Percentiles rank a stretch among this genome's conserved stretches.
These are phyloP conservation scores for Zostera marina DNA, from an alignment of 116 monocot species.

Conservation along the genomic window DNA sequence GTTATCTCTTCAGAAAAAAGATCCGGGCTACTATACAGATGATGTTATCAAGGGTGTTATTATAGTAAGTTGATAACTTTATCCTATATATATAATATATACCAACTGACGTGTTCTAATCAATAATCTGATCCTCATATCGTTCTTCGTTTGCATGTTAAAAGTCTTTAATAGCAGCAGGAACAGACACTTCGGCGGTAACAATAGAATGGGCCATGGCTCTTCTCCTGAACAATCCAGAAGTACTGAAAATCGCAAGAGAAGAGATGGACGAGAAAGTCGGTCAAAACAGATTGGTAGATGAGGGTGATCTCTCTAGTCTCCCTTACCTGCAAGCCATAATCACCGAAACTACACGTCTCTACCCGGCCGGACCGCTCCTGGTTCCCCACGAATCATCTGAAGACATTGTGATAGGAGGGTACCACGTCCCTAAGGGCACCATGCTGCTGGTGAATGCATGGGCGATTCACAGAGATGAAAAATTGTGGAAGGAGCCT, in stretches of 20 bases:
- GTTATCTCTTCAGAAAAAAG: not conserved
- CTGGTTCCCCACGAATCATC: constrained; percentile 18
- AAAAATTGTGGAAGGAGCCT: constrained; percentile 9
- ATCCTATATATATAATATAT: no score
- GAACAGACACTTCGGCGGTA: constrained; percentile 4
- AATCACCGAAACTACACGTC: constrained; percentile 21
- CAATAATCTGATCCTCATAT: no score
- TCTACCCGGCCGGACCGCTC: no score
- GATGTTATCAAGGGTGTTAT: constrained; percentile 4
- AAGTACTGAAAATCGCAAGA: not conserved
- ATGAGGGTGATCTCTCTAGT: constrained; percentile 28
- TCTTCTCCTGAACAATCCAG: constrained; percentile 9
- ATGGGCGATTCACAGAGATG: constrained; percentile 22
- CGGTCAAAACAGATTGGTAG: constrained; percentile 15
- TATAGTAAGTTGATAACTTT: not conserved
- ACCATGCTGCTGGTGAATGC: constrained; percentile 31
- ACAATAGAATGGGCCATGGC: constrained; percentile 15
- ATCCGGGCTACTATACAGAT: not conserved
- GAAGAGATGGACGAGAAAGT: constrained; percentile 11
- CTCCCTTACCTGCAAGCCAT: constrained; percentile 54
- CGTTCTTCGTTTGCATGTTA: not conserved
- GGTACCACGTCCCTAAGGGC: constrained; percentile 16
- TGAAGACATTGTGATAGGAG: constrained; percentile 7
- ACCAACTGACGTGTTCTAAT: no score
- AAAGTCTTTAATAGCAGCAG: not conserved